A percentile compares a stretch with the other conserved stretches of the same genome.
These are phyloP conservation scores for Suhomyces bribrorum DNA, from an alignment of 1,139 yeast species.

Conservation along the genomic window DNA sequence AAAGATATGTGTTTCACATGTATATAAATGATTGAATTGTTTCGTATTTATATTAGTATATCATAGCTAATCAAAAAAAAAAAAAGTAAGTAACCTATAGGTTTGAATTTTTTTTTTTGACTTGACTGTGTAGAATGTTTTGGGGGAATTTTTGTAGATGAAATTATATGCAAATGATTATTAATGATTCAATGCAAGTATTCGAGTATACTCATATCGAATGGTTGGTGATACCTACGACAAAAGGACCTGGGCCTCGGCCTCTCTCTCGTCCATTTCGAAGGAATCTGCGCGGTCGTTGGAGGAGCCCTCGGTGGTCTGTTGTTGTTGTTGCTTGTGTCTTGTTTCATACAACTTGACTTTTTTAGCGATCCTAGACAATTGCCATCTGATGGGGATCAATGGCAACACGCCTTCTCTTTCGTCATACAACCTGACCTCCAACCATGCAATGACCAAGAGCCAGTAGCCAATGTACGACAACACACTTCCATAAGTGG, in stretches of 20 bases:
- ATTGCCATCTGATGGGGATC: constrained; percentile 28
- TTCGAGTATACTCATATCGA: neutral
- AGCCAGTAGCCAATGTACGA: constrained; percentile 43
- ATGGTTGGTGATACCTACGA: neutral
- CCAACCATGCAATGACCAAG: constrained; percentile 28
- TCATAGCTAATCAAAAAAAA: no score
- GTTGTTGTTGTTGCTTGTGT: constrained; percentile 11
- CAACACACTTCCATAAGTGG: constrained; percentile 47
- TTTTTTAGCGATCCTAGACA: constrained; percentile 23
- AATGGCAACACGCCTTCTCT: constrained; percentile 33
- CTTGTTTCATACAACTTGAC: constrained; percentile 19
- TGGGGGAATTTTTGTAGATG: no score
- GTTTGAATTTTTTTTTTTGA: no score
- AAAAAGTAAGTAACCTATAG: no score
- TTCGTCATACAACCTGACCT: constrained; percentile 29
- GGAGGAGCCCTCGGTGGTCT: neutral
- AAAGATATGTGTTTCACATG: neutral
- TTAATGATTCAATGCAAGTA: neutral
- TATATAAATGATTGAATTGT: no score
- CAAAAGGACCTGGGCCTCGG: constrained; percentile 13
- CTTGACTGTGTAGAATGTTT: no score
- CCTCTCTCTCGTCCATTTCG: constrained; percentile 11
- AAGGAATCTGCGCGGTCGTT: neutral
- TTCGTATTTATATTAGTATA: no score
- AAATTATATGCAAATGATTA: no score